Conservation (phyloP, 495 filamentous ascomycete species). For the Talaromyces trachyspermus region DNA sequence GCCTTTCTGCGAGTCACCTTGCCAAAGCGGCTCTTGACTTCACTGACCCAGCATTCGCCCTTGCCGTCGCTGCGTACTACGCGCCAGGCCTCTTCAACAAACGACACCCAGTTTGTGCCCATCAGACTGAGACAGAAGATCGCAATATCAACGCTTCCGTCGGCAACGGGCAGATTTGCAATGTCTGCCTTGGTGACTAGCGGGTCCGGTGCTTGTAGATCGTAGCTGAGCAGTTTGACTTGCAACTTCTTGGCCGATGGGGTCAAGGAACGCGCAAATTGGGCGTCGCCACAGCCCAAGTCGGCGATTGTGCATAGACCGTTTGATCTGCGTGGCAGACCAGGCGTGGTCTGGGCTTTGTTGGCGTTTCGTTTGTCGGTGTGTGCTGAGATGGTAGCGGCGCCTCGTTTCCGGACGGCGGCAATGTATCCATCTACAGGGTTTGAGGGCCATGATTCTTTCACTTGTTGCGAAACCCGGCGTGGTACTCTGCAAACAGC, state of each 20-base stretch:
- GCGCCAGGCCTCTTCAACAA: slow-evolving; percentile 90
- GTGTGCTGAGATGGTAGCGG: slow-evolving; percentile 16
- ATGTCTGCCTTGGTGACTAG: slow-evolving; percentile 85
- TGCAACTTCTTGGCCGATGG: slow-evolving; percentile 51
- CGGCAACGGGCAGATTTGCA: slow-evolving; percentile 64
- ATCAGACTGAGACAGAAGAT: slow-evolving; percentile 95
- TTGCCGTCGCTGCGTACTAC: slow-evolving; percentile 70
- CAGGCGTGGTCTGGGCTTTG: too few species aligned
- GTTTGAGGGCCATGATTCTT: slow-evolving; percentile 88
- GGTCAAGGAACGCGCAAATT: slow-evolving; percentile 55
- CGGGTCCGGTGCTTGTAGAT: slow-evolving; percentile 54
- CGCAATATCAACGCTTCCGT: slow-evolving; percentile 70
- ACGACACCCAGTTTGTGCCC: slow-evolving; percentile 97
- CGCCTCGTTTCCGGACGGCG: slow-evolving; percentile 53
- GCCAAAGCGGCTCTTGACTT: slow-evolving; percentile 89
- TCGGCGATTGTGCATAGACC: slow-evolving; percentile 75
- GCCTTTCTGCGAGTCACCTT: slow-evolving; percentile 50
- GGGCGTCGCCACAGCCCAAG: slow-evolving; percentile 72
- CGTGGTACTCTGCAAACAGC: slow-evolving; percentile 90
- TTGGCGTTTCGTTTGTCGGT: too few species aligned
- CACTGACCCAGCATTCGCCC: slow-evolving; percentile 92
- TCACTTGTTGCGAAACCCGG: slow-evolving; percentile 89
- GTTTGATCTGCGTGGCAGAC: slow-evolving; percentile 44
- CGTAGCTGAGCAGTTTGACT: slow-evolving; percentile 60
- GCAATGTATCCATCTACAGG: slow-evolving; percentile 77